Percentiles rank a stretch among this genome's conserved stretches.
Evolutionary conservation across 1,284 basidiomycete species (phyloP).

Genomic region (Chondrostereum purpureum): DNA sequence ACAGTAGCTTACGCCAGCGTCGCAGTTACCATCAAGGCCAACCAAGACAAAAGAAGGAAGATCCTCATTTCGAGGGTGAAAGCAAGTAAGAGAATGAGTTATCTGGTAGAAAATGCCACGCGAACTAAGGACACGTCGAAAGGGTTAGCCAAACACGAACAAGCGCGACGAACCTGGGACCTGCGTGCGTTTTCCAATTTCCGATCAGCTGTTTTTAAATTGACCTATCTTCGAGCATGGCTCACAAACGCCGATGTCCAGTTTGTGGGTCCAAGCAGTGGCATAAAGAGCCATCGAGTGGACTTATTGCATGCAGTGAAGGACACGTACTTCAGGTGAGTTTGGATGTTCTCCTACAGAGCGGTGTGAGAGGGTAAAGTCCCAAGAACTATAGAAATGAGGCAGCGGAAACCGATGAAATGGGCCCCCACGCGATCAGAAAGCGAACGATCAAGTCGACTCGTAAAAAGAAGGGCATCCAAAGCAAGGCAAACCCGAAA

Average conservation of each 20-base stretch:
- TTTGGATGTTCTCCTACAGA: not conserved
- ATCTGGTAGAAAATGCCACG: not conserved
- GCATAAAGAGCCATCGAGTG: conserved; percentile 70
- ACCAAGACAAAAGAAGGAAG: conserved; percentile 20
- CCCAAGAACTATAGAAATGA: conserved; percentile 70
- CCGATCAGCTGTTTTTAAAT: too few species aligned
- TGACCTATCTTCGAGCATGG: conserved; percentile 41
- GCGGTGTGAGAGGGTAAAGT: not conserved
- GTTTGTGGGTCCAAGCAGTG: conserved; percentile 73
- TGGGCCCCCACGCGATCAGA: conserved; percentile 51
- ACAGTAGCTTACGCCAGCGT: conserved; percentile 23
- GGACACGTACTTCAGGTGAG: conserved; percentile 73
- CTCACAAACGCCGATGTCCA: conserved; percentile 50
- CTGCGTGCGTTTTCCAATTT: too few species aligned
- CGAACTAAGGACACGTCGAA: too few species aligned
- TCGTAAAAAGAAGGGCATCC: conserved; percentile 40
- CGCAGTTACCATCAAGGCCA: conserved; percentile 24
- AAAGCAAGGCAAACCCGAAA: conserved; percentile 49
- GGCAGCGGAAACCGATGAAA: conserved; percentile 50
- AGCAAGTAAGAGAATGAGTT: not conserved
- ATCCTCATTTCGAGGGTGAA: conserved; percentile 21
- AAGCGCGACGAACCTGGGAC: too few species aligned
- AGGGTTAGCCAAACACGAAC: too few species aligned
- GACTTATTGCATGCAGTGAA: conserved; percentile 68
- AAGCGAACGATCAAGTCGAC: conserved; percentile 56